Conservation (phyloP, 305 asterid genomes). For the Fraxinus paxiana region DNA sequence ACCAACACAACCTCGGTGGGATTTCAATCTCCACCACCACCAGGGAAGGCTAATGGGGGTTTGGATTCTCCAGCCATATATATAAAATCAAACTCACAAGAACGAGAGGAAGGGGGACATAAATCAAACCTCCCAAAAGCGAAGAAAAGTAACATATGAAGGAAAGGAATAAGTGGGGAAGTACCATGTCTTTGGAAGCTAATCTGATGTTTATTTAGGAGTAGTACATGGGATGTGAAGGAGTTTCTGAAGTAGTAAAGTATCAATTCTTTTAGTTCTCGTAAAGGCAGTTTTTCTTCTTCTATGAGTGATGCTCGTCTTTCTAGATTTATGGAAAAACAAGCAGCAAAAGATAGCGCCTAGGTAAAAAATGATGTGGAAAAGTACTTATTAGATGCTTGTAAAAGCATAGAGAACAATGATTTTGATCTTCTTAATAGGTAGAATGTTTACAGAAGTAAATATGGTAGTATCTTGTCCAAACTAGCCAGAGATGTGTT, state of each 20-base stretch:
- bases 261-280: not conserved
- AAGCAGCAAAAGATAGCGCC: not conserved
- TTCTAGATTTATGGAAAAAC: not conserved
- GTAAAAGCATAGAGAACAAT: not conserved
- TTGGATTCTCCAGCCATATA: not conserved
- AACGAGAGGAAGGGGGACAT: not conserved
- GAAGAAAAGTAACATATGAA: not conserved
- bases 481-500: not conserved
- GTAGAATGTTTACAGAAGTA: not conserved
- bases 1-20: not conserved
- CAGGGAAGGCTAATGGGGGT: not conserved
- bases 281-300: not conserved
- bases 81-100: not conserved
- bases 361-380: not conserved
- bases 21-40: too few species aligned
- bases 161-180: not conserved
- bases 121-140: not conserved
- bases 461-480: not conserved
- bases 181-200: not conserved
- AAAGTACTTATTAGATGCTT: not conserved
- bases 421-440: not conserved
- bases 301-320: not conserved
- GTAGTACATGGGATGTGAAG: not conserved
- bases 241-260: not conserved
- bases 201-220: not conserved